These are phyloP conservation scores for Annulohypoxylon truncatum DNA, from an alignment of 2,329 filamentous ascomycete species.

Conservation along the genomic window DNA sequence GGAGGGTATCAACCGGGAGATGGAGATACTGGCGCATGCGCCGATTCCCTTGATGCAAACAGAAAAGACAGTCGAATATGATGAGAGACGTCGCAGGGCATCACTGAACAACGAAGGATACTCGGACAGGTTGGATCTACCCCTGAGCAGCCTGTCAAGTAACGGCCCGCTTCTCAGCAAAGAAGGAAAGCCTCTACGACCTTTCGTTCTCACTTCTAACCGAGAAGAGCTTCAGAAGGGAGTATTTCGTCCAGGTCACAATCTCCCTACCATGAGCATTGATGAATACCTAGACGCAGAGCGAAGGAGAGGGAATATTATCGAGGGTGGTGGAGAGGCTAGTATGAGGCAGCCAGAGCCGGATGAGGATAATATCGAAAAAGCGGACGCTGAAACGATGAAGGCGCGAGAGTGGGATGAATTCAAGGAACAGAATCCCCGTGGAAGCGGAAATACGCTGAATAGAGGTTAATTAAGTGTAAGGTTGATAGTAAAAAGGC, in stretches of 20 bases:
- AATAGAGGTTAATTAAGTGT: constrained; percentile 70
- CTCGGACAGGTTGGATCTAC: constrained; percentile 79
- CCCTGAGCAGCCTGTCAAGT: constrained; percentile 63
- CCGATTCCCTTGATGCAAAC: constrained; percentile 63
- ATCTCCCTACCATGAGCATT: constrained; percentile 95
- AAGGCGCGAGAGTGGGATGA: constrained; percentile 97
- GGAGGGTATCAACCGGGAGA: constrained; percentile 87
- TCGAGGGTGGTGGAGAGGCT: constrained; percentile 87
- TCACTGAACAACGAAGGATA: constrained; percentile 62
- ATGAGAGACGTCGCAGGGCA: constrained; percentile 56
- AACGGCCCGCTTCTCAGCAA: constrained; percentile 80
- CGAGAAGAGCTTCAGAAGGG: constrained; percentile 80
- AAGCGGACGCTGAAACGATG: constrained; percentile 87
- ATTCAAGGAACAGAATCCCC: constrained; percentile 88
- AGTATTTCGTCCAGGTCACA: constrained; percentile 92
- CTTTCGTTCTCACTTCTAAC: constrained; percentile 86
- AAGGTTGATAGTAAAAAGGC: background rate
- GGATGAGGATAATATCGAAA: constrained; percentile 92
- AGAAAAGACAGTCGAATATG: constrained; percentile 60
- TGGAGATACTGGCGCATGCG: constrained; percentile 82
- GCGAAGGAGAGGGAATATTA: constrained; percentile 82
- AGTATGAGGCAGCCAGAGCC: constrained; percentile 75
- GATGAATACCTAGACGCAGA: constrained; percentile 98
- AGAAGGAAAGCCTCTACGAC: constrained; percentile 86
- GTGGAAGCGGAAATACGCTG: constrained; percentile 83